Conservation (phyloP, 2,329 filamentous ascomycete species). For the Dactylonectria estremocensis region DNA sequence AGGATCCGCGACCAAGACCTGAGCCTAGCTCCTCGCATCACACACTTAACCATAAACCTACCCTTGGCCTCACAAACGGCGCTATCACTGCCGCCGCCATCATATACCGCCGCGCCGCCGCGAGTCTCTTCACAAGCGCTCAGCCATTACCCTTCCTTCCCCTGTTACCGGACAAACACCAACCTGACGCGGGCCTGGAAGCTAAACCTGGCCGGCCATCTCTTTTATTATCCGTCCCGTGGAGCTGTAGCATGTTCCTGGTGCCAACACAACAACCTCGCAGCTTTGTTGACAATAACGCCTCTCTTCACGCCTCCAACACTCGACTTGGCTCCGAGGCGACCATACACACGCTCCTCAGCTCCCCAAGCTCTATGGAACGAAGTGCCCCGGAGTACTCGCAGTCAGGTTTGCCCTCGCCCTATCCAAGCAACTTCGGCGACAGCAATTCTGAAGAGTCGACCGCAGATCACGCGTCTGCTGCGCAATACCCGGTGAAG, state of each 20-base stretch:
- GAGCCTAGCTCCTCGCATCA: conserved; percentile 53
- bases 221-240: conserved; percentile 48
- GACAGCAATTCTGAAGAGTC: conserved; percentile 87
- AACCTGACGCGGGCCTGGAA: conserved; percentile 52
- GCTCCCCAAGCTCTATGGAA: conserved; percentile 65
- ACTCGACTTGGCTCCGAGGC: conserved; percentile 47
- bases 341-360: conserved; percentile 46
- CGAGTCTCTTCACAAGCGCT: conserved; percentile 51
- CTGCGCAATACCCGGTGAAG: conserved; percentile 89
- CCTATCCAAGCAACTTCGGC: conserved; percentile 76
- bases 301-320: conserved; percentile 42
- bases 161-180: conserved; percentile 49
- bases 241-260: conserved; percentile 54
- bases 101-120: conserved; percentile 56
- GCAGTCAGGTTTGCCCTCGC: conserved; percentile 89
- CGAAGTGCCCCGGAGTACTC: conserved; percentile 81
- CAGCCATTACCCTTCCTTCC: conserved; percentile 49
- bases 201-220: conserved; percentile 52
- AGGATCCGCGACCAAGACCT: conserved; percentile 54
- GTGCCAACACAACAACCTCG: conserved; percentile 54
- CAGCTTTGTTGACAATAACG: conserved; percentile 49
- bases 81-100: conserved; percentile 54
- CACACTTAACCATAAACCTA: conserved; percentile 52
- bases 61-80: conserved; percentile 50
- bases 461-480: conserved; percentile 91